phyloP scores from a whole-genome alignment of 2,329 filamentous ascomycete genomes.

The Botrytis deweyae region DNA sequence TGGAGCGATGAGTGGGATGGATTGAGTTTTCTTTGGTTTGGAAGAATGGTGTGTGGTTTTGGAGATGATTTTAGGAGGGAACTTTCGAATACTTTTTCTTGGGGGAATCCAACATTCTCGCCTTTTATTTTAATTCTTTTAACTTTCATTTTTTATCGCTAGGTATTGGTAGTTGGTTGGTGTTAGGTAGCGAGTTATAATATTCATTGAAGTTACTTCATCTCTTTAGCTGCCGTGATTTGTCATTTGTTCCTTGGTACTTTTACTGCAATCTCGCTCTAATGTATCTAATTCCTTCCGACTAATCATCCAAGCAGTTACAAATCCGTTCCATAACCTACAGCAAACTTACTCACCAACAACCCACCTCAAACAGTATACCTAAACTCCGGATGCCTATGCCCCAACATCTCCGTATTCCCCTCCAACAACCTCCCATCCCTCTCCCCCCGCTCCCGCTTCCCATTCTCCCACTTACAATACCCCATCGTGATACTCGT shows the following conservation, averaged over 20 bases:
- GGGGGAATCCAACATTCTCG: constrained; percentile 17
- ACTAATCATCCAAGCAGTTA: no score
- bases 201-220: neutral
- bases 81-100: constrained; percentile 4
- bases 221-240: neutral
- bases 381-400: constrained; percentile 67
- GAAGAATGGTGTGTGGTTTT: neutral
- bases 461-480: constrained; percentile 68
- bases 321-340: no score
- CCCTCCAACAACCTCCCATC: constrained; percentile 63
- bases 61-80: constrained; percentile 9
- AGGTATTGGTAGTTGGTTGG: constrained; percentile 1
- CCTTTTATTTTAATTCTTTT: neutral
- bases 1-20: neutral
- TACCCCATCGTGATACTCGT: constrained; percentile 65
- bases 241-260: neutral
- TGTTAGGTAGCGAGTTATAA: neutral
- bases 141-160: neutral
- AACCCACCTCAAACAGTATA: constrained; percentile 54
- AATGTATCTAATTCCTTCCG: neutral
- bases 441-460: constrained; percentile 59
- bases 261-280: neutral
- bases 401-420: constrained; percentile 64
- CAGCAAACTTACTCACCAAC: no score
- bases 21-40: neutral